Evolutionary conservation across 805 yeast genomes (phyloP), one percentile per base, ranked within the genome.

Genomic region (Candida quercuum): DNA sequence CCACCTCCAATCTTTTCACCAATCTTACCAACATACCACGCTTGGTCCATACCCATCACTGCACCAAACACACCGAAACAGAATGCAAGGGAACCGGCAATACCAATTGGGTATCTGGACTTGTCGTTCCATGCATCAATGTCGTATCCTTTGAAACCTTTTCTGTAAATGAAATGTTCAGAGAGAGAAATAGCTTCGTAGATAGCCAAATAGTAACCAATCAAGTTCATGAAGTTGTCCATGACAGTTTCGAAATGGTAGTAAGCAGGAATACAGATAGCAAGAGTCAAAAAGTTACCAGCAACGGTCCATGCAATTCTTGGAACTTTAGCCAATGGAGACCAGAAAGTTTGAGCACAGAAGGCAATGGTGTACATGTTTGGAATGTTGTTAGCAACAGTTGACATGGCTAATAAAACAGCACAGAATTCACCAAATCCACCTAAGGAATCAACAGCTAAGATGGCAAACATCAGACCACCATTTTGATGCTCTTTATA

Each of bases 391-490:
- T 86, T 87, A 47, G 96, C 81, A 40, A 89, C 82, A 23, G 95
- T 86, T 23, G 96, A 86, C 48, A 89, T 64, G 14, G 95, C 86
- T 46, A 89, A 67, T 15, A 89, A 22, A 23, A 89, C 96, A 63
- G 89, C 76, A 63, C 89, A 80, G 71, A 89, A 87, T 61, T 86
- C 81, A 45, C 96, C 96, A 51, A 89, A 86, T 9, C 87, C 89
- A 62, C 85, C 89, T 43, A 87, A 71, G 5, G 95, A 82, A 57
- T 88, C 74, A 46, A 77, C 72, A 37, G 86, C 93, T 42, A 89
- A 67, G 48, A 89, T 73, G 36, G 81, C 82, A 59, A 78, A 87
- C 36, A 86, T 76, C 47, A 89, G 71, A 39, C 96, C 97, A 67
- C 97, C 96, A 52, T 79, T 67, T 30, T 78, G 71, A 56, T 78